Evolutionary conservation across 106 monocot species (phyloP).

Genomic region (Allium fistulosum): DNA sequence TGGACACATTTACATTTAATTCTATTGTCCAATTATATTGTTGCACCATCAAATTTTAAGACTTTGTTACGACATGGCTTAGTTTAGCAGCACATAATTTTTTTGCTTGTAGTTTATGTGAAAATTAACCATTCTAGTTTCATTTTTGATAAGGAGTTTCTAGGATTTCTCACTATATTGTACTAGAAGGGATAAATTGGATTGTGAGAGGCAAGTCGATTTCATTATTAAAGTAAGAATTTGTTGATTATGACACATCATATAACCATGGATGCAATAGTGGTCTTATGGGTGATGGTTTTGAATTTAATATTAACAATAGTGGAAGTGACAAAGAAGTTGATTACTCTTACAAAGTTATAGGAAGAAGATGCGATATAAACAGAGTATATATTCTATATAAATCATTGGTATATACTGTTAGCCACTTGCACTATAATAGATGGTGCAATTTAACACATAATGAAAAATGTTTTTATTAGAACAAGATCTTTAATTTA

Average conservation of each 20-base stretch:
- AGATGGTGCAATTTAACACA: too few species aligned
- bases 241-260: conserved; percentile 33
- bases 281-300: conserved; percentile 44
- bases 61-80: too few species aligned
- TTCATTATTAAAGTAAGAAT: conserved; percentile 34
- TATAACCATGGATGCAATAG: conserved; percentile 35
- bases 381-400: conserved; percentile 13
- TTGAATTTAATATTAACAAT: conserved; percentile 16
- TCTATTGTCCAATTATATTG: too few species aligned
- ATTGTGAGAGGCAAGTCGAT: conserved; percentile 37
- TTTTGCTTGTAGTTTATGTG: too few species aligned
- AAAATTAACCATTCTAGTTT: too few species aligned
- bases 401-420: too few species aligned
- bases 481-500: too few species aligned
- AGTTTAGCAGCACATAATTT: too few species aligned
- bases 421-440: too few species aligned
- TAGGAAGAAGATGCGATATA: conserved; percentile 30
- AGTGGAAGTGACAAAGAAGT: conserved; percentile 27
- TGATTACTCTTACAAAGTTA: conserved; percentile 45
- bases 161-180: conserved; percentile 48
- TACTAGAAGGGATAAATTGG: conserved; percentile 45
- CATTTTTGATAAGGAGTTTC: conserved; percentile 12
- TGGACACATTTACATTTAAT: too few species aligned
- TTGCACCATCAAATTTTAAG: too few species aligned
- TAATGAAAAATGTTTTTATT: too few species aligned